A percentile compares a stretch with the other conserved stretches of the same genome.
Evolutionary conservation across 2,329 filamentous ascomycete genomes (phyloP).

Genomic region (Epichloe glyceriae): DNA sequence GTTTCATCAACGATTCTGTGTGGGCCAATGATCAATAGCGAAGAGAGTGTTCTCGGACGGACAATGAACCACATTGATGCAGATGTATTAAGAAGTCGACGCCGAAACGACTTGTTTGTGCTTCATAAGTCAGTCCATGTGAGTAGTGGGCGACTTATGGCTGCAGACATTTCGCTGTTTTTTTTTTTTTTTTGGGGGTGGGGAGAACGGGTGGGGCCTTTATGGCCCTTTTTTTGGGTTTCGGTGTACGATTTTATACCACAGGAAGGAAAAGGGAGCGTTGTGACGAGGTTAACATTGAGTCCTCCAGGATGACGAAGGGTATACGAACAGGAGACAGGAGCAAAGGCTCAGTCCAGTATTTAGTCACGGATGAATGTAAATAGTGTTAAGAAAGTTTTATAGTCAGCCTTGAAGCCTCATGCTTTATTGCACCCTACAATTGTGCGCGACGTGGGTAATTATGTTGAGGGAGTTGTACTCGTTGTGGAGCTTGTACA

Average conservation of each 20-base stretch:
- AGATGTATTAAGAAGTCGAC: neutral
- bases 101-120: neutral
- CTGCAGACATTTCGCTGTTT: neutral
- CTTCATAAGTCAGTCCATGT: neutral
- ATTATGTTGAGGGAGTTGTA: too few species aligned
- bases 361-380: neutral
- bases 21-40: constrained; percentile 21
- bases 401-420: too few species aligned
- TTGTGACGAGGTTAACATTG: neutral
- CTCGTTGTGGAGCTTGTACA: too few species aligned
- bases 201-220: too few species aligned
- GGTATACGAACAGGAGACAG: neutral
- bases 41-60: neutral
- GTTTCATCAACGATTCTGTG: constrained; percentile 18
- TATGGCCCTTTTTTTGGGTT: too few species aligned
- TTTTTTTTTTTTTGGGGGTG: neutral
- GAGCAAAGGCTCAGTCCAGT: neutral
- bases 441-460: too few species aligned
- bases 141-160: neutral
- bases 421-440: too few species aligned
- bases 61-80: neutral
- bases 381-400: neutral
- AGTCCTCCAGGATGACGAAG: too few species aligned
- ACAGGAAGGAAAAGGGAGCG: neutral
- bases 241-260: neutral